Conservation (phyloP, 768 basidiomycete genomes). For the Trametes coccinea region DNA sequence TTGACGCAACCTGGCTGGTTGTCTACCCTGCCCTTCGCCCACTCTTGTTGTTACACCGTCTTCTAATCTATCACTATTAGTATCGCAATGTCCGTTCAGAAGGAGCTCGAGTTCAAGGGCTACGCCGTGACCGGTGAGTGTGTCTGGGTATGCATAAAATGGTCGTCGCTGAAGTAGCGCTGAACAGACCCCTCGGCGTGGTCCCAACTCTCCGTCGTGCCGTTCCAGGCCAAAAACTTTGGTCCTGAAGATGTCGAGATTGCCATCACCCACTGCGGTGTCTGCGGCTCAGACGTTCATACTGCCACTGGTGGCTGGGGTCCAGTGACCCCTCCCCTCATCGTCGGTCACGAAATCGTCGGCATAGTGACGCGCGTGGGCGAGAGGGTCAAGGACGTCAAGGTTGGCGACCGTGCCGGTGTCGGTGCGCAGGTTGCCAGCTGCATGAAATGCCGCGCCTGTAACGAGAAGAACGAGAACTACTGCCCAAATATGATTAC, state of each 20-base stretch:
- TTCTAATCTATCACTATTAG: background rate
- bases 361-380: slow-evolving; percentile 56
- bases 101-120: slow-evolving; percentile 29
- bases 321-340: slow-evolving; percentile 27
- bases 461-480: slow-evolving; percentile 54
- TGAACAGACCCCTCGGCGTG: slow-evolving; percentile 31
- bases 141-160: too few species aligned
- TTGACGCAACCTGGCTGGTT: background rate
- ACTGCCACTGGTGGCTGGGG: slow-evolving; percentile 45
- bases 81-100: slow-evolving; percentile 11
- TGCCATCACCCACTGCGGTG: slow-evolving; percentile 48
- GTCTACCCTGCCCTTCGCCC: too few species aligned
- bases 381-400: slow-evolving; percentile 49
- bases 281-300: slow-evolving; percentile 56
- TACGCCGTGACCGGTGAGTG: slow-evolving; percentile 28
- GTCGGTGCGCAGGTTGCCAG: slow-evolving; percentile 51
- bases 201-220: slow-evolving; percentile 43
- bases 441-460: slow-evolving; percentile 50
- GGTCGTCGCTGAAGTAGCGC: background rate
- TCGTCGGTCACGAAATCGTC: slow-evolving; percentile 53
- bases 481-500: slow-evolving; percentile 50
- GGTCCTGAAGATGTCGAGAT: slow-evolving; percentile 59
- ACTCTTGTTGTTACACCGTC: background rate
- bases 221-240: slow-evolving; percentile 55
- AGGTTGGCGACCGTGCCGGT: slow-evolving; percentile 56